Conservation (phyloP, 345 rosid species). For the Rhodomyrtus tomentosa region DNA sequence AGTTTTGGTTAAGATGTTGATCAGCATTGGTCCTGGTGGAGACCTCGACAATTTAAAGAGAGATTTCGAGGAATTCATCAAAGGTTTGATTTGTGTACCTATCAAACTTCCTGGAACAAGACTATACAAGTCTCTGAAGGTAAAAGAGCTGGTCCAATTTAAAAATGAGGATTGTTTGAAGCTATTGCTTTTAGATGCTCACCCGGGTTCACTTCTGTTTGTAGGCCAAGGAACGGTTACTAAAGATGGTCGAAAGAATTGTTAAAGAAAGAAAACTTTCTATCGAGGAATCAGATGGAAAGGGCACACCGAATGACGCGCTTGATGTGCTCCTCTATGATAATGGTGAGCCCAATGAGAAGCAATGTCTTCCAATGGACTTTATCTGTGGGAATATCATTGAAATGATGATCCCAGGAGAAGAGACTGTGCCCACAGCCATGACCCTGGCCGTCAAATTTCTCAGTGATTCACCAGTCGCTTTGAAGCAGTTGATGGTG, state of each 20-base stretch:
- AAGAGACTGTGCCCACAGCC: conserved; percentile 83
- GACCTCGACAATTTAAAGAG: conserved; percentile 51
- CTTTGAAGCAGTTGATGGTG: conserved; percentile 56
- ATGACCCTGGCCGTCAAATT: conserved; percentile 85
- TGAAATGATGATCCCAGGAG: conserved; percentile 99
- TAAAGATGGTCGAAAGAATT: conserved; percentile 51
- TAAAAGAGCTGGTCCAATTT: background rate
- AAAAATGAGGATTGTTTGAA: background rate
- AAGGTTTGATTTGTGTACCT: conserved; percentile 87
- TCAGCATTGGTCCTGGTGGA: conserved; percentile 57
- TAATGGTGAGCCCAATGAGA: conserved; percentile 28
- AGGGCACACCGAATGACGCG: conserved; percentile 29
- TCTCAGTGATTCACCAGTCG: conserved; percentile 55
- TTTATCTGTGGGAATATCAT: conserved; percentile 58
- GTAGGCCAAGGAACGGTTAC: conserved; percentile 71
- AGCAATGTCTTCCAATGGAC: conserved; percentile 56
- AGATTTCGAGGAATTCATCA: conserved; percentile 79
- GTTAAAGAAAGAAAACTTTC: conserved; percentile 44
- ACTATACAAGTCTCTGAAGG: conserved; percentile 80
- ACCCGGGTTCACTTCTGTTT: background rate
- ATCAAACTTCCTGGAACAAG: conserved; percentile 85
- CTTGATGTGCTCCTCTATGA: conserved; percentile 60
- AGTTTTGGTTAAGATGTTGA: conserved; percentile 59
- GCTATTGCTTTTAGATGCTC: background rate
- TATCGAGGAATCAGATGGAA: conserved; percentile 14